These are phyloP conservation scores for Kwoniella newhampshirensis DNA, from an alignment of 768 basidiomycete species.

Conservation along the genomic window DNA sequence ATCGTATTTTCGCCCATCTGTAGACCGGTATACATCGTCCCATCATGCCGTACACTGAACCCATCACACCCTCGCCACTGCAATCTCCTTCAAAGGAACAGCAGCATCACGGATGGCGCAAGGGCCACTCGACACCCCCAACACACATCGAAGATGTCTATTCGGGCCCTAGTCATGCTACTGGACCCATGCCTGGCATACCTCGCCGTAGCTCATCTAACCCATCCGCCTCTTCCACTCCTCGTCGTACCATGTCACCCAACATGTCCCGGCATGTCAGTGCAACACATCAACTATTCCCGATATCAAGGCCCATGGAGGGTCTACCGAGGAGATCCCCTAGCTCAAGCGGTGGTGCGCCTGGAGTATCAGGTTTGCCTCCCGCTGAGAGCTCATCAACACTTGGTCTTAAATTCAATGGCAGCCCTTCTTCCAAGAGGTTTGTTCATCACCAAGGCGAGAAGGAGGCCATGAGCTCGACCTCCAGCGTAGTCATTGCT, in stretches of 20 bases:
- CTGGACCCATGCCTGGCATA: slow-evolving; percentile 46
- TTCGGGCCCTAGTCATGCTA: slow-evolving; percentile 16
- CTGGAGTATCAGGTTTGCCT: slow-evolving; percentile 12
- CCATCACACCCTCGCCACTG: slow-evolving; percentile 35
- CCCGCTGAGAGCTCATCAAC: slow-evolving; percentile 20
- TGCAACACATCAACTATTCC: slow-evolving; percentile 19
- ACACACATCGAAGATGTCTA: slow-evolving; percentile 31
- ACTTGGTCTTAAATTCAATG: slow-evolving; percentile 40
- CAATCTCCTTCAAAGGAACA: slow-evolving; percentile 37
- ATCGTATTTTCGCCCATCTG: neutral
- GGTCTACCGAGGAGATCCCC: slow-evolving; percentile 33
- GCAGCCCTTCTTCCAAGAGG: slow-evolving; percentile 28
- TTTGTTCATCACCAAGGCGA: slow-evolving; percentile 19
- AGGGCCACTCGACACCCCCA: slow-evolving; percentile 30
- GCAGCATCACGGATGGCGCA: slow-evolving; percentile 22
- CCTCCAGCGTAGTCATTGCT: slow-evolving; percentile 36
- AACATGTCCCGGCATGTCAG: slow-evolving; percentile 28
- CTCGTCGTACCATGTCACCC: slow-evolving; percentile 30
- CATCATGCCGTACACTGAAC: slow-evolving; percentile 51
- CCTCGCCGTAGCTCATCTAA: slow-evolving; percentile 41
- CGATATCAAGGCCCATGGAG: slow-evolving; percentile 36
- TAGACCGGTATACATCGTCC: neutral
- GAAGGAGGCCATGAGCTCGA: slow-evolving; percentile 41
- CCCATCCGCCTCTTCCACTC: slow-evolving; percentile 26
- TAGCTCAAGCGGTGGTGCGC: slow-evolving; percentile 14